Base-by-base conservation (phyloP, 1,284 basidiomycete genomes). In the Ceratobasidium sp. region DNA sequence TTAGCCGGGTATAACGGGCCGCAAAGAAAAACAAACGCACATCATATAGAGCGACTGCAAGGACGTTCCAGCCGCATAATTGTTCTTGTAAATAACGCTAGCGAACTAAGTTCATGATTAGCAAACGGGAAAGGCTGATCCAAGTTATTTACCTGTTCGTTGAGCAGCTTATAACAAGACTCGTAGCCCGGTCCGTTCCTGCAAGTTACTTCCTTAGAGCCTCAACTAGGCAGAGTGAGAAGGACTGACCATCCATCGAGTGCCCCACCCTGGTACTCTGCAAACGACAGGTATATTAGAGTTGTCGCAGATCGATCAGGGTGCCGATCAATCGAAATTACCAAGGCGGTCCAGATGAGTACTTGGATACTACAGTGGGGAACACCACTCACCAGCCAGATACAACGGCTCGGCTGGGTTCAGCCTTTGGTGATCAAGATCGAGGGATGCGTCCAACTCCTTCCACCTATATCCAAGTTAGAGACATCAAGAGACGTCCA, bases 41-140 rank as follows among this genome's bases (percentile, higher is more conserved):
- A 55, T 68, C 53, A 82, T 82, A 57, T 82, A 82, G 2, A 82
- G 73, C 50, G 80, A 81, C 69, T 80, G 79, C 22, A 80, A 74
- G 25, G 75, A 74, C 1, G 77, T 77, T 34, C 77, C 79, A 0
- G 79, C 77, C 0, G 80, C 81, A 72, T 81, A 80, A 69, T 82
- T 82, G 64, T 82, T 81, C 73, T 70, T 57, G 29, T 67, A 68
- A 42, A 56, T 55, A n/a, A 57, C 69, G 31, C 68, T 56, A 3
- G 57, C 62, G 32, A 68, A 68, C 52, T 57, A n/a, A 5, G 13
- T 31, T 8, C 27, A 34, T 8, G 2, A 31, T 58, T 31, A 32
- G 38, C 27, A 13, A 42, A 5, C 15, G 13, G 1, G 12, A 20
- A 38, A 8, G 20, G 40, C 15, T 13, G 27, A 12, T 13, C 31